These are phyloP conservation scores for Silene vulgaris DNA, from an alignment of 179 eudicot genomes.

Conservation along the genomic window DNA sequence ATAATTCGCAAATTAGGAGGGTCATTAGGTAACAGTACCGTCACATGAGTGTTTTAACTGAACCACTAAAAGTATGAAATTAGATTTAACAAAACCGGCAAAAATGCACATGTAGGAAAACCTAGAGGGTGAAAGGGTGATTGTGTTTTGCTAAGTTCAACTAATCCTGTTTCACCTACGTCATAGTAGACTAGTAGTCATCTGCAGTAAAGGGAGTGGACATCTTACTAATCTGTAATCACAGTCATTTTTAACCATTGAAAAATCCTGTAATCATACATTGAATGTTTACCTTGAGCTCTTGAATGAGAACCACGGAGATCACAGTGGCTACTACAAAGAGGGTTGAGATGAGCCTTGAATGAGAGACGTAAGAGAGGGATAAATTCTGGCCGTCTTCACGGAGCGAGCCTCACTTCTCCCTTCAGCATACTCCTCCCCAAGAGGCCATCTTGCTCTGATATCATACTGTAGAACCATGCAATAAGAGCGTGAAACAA, in stretches of 20 bases:
- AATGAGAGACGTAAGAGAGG: conserved; percentile 79
- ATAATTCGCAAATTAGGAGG: too few species aligned
- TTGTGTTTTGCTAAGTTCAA: too few species aligned
- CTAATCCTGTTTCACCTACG: too few species aligned
- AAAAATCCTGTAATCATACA: neutral
- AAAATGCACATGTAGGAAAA: too few species aligned
- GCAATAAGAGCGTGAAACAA: neutral
- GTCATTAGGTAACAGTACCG: too few species aligned
- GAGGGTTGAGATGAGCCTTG: conserved; percentile 51
- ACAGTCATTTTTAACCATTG: neutral
- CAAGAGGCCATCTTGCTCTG: conserved; percentile 95
- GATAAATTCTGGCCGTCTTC: conserved; percentile 75
- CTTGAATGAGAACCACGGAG: neutral
- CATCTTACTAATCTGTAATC: neutral
- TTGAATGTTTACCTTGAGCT: conserved; percentile 5
- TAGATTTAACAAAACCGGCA: too few species aligned
- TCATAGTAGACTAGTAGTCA: too few species aligned
- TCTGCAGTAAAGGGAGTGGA: neutral
- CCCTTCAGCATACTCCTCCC: conserved; percentile 86
- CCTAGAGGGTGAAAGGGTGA: too few species aligned
- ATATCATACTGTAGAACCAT: conserved; percentile 57
- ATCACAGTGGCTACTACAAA: conserved; percentile 15
- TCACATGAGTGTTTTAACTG: too few species aligned
- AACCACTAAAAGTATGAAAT: too few species aligned
- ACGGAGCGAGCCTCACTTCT: conserved; percentile 85